Evolutionary conservation across 2,329 filamentous ascomycete genomes (phyloP).

Genomic region (Xylariaceae sp.): DNA sequence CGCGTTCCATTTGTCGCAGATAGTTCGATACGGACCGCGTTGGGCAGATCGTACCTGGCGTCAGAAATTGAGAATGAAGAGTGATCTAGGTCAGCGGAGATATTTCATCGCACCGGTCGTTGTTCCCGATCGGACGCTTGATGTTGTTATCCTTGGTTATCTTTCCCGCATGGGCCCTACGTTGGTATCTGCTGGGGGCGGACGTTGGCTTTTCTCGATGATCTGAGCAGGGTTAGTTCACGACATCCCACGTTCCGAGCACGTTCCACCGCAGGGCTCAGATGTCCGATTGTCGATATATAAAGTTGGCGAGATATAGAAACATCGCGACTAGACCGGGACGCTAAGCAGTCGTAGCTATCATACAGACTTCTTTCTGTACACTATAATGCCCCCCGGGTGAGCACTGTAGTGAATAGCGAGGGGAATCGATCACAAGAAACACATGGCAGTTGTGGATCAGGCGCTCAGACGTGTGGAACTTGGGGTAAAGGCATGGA

Average conservation of each 20-base stretch:
- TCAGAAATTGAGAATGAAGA: background rate
- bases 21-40: background rate
- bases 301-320: constrained; percentile 3
- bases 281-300: background rate
- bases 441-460: constrained; percentile 11
- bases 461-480: constrained; percentile 9
- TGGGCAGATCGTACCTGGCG: background rate
- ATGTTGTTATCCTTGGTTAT: background rate
- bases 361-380: too few relatives aligned
- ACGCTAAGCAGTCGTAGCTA: background rate
- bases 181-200: background rate
- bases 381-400: too few relatives aligned
- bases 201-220: background rate
- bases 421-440: too few relatives aligned
- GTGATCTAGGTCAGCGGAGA: background rate
- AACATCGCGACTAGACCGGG: background rate
- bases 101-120: too few relatives aligned
- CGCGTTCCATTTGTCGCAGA: background rate
- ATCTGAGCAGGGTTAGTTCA: background rate
- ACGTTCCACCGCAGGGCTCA: too few relatives aligned
- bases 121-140: too few relatives aligned
- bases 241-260: background rate
- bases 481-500: constrained; percentile 8
- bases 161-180: too few relatives aligned
- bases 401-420: too few relatives aligned